phyloP scores from a whole-genome alignment of 768 basidiomycete species.

The Trametes maxima region DNA sequence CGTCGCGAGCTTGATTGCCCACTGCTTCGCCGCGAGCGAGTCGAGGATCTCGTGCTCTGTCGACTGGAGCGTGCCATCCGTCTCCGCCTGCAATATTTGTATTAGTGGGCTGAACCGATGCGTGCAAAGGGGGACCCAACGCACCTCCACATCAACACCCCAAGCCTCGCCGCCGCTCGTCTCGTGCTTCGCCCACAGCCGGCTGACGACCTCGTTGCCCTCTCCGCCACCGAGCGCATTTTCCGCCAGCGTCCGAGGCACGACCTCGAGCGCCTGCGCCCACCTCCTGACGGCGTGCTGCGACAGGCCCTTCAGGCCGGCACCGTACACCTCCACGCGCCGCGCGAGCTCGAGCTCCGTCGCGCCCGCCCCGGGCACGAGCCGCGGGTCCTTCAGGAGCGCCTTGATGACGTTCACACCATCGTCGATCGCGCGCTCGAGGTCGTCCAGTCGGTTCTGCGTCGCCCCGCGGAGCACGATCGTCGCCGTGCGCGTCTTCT shows the following conservation, averaged over 20 bases:
- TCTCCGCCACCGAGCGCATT: conserved; percentile 91
- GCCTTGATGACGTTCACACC: conserved; percentile 96
- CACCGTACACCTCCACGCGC: conserved; percentile 84
- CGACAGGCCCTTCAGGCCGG: conserved; percentile 83
- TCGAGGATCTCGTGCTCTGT: conserved; percentile 74
- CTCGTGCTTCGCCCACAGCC: conserved; percentile 90
- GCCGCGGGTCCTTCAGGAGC: conserved; percentile 83
- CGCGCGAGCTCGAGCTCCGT: conserved; percentile 91
- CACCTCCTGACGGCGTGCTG: conserved; percentile 95
- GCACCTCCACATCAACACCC: conserved; percentile 90
- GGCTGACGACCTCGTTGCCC: conserved; percentile 89
- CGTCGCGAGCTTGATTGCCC: conserved; percentile 89
- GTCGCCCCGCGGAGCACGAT: conserved; percentile 96
- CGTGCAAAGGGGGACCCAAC: conserved; percentile 15
- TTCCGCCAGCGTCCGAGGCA: conserved; percentile 91
- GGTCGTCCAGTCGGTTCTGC: conserved; percentile 90
- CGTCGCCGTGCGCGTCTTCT: conserved; percentile 88
- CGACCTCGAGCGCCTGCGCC: conserved; percentile 86
- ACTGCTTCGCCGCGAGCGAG: conserved; percentile 85
- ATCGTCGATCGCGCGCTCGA: conserved; percentile 95
- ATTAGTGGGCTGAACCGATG: not conserved
- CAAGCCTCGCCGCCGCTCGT: conserved; percentile 69
- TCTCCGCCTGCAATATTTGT: conserved; percentile 57
- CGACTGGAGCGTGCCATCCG: conserved; percentile 73
- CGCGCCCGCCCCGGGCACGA: conserved; percentile 94